These are phyloP conservation scores for Hymenoscyphus fraxineus DNA, from an alignment of 2,329 filamentous ascomycete genomes.

Conservation along the genomic window DNA sequence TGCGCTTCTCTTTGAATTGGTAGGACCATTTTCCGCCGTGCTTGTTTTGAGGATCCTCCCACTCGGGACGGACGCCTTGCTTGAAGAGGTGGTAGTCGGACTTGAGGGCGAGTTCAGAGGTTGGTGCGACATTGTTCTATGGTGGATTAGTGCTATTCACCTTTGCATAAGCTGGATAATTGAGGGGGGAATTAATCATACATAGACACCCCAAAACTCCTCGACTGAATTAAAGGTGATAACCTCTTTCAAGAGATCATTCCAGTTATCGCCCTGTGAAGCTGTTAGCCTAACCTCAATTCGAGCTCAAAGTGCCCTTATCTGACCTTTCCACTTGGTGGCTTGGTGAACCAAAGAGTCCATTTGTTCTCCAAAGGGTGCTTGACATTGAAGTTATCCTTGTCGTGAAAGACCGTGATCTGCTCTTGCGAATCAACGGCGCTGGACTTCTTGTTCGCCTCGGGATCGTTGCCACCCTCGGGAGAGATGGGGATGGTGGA, in stretches of 20 bases:
- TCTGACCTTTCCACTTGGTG: constrained; percentile 83
- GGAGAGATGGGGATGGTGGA: constrained; percentile 66
- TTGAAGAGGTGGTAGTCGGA: constrained; percentile 99
- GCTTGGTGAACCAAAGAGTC: constrained; percentile 99
- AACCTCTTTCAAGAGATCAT: constrained; percentile 94
- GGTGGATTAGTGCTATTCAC: constrained; percentile 15
- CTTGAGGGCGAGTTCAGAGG: constrained; percentile 93
- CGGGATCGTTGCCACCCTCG: constrained; percentile 54
- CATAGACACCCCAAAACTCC: constrained; percentile 99
- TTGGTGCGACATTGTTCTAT: constrained; percentile 97
- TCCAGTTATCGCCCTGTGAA: constrained; percentile 90
- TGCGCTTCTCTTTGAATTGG: constrained; percentile 94
- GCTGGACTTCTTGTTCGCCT: constrained; percentile 41
- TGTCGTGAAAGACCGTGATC: constrained; percentile 95
- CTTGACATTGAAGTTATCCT: constrained; percentile 99
- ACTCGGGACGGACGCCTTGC: constrained; percentile 91
- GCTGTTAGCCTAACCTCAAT: constrained; percentile 26
- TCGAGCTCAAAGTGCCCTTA: neutral
- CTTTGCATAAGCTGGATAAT: neutral
- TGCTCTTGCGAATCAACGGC: constrained; percentile 55
- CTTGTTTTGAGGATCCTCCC: constrained; percentile 98
- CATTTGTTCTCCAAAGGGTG: constrained; percentile 96
- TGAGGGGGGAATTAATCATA: constrained; percentile 48
- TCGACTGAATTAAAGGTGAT: constrained; percentile 98
- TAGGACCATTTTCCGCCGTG: constrained; percentile 99